A percentile compares a stretch with the other conserved stretches of the same genome.
These are phyloP conservation scores for Orbilia brochopaga DNA, from an alignment of 2,329 filamentous ascomycete species.

Conservation along the genomic window DNA sequence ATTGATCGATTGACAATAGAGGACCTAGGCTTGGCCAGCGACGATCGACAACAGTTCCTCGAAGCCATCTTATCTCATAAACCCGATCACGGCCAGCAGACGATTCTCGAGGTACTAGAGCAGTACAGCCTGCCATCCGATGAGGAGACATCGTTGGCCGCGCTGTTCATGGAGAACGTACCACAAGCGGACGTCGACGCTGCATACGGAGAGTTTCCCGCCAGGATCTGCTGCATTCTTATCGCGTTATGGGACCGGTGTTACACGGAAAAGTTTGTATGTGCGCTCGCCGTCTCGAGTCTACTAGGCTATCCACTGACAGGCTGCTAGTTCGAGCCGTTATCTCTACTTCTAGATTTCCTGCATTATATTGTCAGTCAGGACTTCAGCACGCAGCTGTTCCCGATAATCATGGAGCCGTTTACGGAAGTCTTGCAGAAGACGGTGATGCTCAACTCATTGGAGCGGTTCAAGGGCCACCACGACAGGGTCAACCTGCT, in stretches of 20 bases:
- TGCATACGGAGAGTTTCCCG: slow-evolving; percentile 34
- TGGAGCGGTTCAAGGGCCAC: slow-evolving; percentile 39
- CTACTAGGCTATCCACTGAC: background rate
- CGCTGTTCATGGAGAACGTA: slow-evolving; percentile 44
- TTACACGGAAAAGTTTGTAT: slow-evolving; percentile 46
- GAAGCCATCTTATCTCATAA: slow-evolving; percentile 24
- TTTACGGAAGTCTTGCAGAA: slow-evolving; percentile 39
- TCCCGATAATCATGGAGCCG: slow-evolving; percentile 26
- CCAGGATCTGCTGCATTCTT: slow-evolving; percentile 34
- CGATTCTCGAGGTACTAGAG: slow-evolving; percentile 33
- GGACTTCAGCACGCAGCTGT: slow-evolving; percentile 22
- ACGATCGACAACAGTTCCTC: slow-evolving; percentile 32
- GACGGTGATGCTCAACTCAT: slow-evolving; percentile 44
- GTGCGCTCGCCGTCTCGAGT: background rate
- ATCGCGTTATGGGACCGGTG: slow-evolving; percentile 48
- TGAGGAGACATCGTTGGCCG: slow-evolving; percentile 25
- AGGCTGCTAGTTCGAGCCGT: slow-evolving; percentile 28
- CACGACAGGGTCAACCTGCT: slow-evolving; percentile 29
- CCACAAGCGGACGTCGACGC: slow-evolving; percentile 29
- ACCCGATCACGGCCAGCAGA: slow-evolving; percentile 14
- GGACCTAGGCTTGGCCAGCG: slow-evolving; percentile 31
- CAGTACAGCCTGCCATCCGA: slow-evolving; percentile 34
- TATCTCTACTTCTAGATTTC: slow-evolving; percentile 36
- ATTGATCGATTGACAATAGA: slow-evolving; percentile 39
- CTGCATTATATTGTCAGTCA: slow-evolving; percentile 21